These are phyloP conservation scores for Ogataea dorogensis DNA, from an alignment of 805 yeast genomes.

Conservation along the genomic window DNA sequence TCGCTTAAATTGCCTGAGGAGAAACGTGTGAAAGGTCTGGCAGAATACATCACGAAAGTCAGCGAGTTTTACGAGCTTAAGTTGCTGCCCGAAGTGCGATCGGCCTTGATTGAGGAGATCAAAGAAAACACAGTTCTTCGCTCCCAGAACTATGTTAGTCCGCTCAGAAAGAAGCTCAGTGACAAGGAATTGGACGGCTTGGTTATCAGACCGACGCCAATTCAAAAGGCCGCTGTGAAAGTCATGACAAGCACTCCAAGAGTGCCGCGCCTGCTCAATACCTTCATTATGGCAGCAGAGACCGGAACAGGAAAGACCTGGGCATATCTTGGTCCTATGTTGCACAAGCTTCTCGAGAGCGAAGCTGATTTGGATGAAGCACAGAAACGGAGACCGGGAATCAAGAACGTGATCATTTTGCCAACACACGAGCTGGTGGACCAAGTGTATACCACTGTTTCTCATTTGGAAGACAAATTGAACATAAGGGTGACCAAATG, in stretches of 20 bases:
- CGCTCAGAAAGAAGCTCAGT: constrained; percentile 31
- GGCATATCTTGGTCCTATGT: constrained; percentile 78
- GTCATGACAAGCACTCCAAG: constrained; percentile 46
- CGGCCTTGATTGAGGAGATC: constrained; percentile 55
- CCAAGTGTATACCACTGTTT: constrained; percentile 60
- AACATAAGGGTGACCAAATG: constrained; percentile 53
- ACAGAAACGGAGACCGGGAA: constrained; percentile 42
- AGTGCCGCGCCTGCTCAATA: constrained; percentile 41
- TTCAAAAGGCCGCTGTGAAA: constrained; percentile 74
- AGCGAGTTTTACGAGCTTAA: constrained; percentile 64
- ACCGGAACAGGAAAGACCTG: constrained; percentile 97
- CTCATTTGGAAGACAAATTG: constrained; percentile 35
- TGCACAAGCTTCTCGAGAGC: constrained; percentile 65
- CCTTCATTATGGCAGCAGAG: constrained; percentile 87
- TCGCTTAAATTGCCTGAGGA: constrained; percentile 43
- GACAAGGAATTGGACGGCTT: constrained; percentile 36
- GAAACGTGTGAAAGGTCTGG: constrained; percentile 33
- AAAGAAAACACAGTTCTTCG: constrained; percentile 42
- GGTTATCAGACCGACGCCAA: constrained; percentile 65
- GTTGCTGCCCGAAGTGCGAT: constrained; percentile 65
- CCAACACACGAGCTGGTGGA: constrained; percentile 89
- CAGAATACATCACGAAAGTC: constrained; percentile 49
- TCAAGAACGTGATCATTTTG: constrained; percentile 72
- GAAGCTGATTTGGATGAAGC: constrained; percentile 39
- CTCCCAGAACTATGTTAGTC: constrained; percentile 32